Evolutionary conservation across 306 rosid genomes (phyloP).

Genomic region (Cicer judaicum): DNA sequence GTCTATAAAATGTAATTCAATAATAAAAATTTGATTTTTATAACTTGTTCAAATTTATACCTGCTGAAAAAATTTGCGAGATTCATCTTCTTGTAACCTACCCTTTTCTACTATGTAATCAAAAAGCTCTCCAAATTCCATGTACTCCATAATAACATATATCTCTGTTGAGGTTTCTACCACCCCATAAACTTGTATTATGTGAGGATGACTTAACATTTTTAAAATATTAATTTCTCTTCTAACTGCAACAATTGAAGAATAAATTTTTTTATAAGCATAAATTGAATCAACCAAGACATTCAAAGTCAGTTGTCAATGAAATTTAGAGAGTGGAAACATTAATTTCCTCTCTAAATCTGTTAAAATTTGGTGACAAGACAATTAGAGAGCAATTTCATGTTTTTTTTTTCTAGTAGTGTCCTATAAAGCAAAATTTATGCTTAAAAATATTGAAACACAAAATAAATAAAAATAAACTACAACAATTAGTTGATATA

Average conservation of each 20-base stretch:
- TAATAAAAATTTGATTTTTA: no score
- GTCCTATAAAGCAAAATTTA: conserved; percentile 4
- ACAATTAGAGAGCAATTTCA: no score
- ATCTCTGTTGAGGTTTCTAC: conserved; percentile 77
- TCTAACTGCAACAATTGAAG: conserved; percentile 67
- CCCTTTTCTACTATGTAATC: conserved; percentile 88
- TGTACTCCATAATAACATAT: conserved; percentile 83
- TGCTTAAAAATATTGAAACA: not conserved
- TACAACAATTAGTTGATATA: no score
- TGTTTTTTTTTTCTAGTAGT: no score
- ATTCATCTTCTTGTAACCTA: conserved; percentile 90
- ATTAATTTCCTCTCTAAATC: no score
- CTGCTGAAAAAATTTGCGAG: conserved; percentile 89
- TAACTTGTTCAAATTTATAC: conserved; percentile 41
- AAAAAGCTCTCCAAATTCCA: conserved; percentile 85
- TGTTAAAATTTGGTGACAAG: no score
- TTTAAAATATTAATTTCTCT: conserved; percentile 85
- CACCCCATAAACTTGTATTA: conserved; percentile 79
- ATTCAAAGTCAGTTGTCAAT: conserved; percentile 7
- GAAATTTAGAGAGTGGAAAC: no score
- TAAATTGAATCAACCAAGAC: not conserved
- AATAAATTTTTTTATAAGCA: not conserved
- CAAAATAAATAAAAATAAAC: conserved; percentile 2
- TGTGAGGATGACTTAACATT: conserved; percentile 89
- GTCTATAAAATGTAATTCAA: no score